A percentile compares a stretch with the other conserved stretches of the same genome.
Conservation (phyloP, 441 rosid genomes). For the Populus tomentosa region DNA sequence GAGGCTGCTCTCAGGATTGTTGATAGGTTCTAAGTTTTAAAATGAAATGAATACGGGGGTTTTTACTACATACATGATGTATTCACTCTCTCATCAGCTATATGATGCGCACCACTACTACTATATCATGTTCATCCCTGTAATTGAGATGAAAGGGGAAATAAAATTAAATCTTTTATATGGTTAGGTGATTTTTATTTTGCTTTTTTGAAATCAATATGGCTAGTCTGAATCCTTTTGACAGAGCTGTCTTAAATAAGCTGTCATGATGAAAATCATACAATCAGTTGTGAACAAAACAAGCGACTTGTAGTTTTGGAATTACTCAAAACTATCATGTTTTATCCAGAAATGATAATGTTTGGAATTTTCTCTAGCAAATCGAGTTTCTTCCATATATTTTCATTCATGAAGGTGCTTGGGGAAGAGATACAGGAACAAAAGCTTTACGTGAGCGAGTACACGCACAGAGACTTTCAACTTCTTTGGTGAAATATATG, state of each 20-base stretch:
- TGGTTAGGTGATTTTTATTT: background rate
- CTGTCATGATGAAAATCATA: too few relatives aligned
- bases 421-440: background rate
- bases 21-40: background rate
- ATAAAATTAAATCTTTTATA: too few relatives aligned
- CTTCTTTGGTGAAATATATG: background rate
- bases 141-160: background rate
- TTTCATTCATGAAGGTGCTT: background rate
- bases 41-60: background rate
- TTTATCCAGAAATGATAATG: background rate
- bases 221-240: background rate
- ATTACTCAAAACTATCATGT: background rate
- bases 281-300: too few relatives aligned
- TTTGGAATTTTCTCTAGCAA: background rate
- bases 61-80: background rate
- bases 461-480: background rate
- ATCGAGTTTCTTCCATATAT: background rate
- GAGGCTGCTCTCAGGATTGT: background rate
- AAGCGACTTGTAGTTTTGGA: too few relatives aligned
- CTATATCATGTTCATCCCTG: background rate
- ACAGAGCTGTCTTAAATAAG: too few relatives aligned
- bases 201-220: background rate
- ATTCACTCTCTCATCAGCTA: too few relatives aligned
- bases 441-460: background rate
- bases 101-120: background rate